phyloP scores from a whole-genome alignment of 2,329 filamentous ascomycete genomes.

The Canariomyces notabilis region DNA sequence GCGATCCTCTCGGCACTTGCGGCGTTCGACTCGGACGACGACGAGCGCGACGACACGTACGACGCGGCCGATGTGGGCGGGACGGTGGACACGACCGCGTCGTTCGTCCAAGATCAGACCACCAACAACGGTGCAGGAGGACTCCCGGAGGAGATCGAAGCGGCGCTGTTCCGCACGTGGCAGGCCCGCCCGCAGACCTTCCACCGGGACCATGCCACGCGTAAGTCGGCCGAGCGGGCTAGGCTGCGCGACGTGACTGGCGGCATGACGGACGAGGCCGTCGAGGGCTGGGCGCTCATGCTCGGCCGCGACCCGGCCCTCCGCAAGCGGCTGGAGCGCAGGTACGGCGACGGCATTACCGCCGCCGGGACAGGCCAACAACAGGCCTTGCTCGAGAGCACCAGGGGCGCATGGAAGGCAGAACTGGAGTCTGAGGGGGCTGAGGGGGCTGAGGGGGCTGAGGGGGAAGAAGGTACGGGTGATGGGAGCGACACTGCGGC shows the following conservation, averaged over 20 bases:
- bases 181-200: constrained; percentile 62
- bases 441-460: constrained; percentile 51
- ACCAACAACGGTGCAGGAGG: background rate
- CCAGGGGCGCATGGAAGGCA: constrained; percentile 52
- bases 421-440: constrained; percentile 41
- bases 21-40: constrained; percentile 87
- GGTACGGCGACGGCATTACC: constrained; percentile 49
- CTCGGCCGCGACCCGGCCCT: constrained; percentile 65
- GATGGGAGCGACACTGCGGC: constrained; percentile 26
- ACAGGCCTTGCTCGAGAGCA: constrained; percentile 62
- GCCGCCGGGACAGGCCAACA: constrained; percentile 59
- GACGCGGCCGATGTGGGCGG: constrained; percentile 89
- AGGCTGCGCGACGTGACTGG: constrained; percentile 69
- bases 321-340: constrained; percentile 64
- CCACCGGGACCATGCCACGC: constrained; percentile 63
- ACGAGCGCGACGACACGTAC: constrained; percentile 96
- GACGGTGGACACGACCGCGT: constrained; percentile 62
- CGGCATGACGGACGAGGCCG: constrained; percentile 88
- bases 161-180: constrained; percentile 68
- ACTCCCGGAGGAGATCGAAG: constrained; percentile 53
- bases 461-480: constrained; percentile 35
- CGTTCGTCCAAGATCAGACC: constrained; percentile 31
- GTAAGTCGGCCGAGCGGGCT: constrained; percentile 57
- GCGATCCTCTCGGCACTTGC: constrained; percentile 84
- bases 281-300: constrained; percentile 95